A percentile compares a stretch with the other conserved stretches of the same genome.
These are phyloP conservation scores for Fagopyrum homotropicum DNA, from an alignment of 148 eudicot species.

Conservation along the genomic window DNA sequence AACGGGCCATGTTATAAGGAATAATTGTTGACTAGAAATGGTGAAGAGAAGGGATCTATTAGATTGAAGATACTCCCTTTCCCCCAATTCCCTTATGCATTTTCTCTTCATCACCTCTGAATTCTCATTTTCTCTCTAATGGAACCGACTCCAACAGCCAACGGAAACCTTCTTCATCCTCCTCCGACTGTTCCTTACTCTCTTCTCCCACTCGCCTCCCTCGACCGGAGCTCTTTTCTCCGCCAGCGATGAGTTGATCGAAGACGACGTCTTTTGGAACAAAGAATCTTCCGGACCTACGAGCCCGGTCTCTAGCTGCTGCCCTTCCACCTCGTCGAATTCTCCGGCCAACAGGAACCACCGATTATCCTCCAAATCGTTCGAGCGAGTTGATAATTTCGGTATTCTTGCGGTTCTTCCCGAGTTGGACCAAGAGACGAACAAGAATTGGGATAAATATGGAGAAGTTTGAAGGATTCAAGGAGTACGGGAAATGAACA, in stretches of 20 bases:
- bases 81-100: no score
- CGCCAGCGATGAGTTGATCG: conserved; percentile 13
- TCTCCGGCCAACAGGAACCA: neutral
- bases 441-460: neutral
- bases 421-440: conserved; percentile 5
- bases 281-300: conserved; percentile 16
- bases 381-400: conserved; percentile 19
- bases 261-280: conserved; percentile 24
- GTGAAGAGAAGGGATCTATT: neutral
- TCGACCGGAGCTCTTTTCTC: conserved; percentile 11
- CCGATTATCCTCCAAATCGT: conserved; percentile 3
- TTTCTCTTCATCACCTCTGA: neutral
- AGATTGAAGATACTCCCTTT: neutral
- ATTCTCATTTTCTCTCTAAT: neutral
- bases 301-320: conserved; percentile 14
- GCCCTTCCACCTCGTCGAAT: neutral
- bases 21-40: neutral
- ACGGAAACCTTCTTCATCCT: conserved; percentile 12
- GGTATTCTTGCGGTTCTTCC: conserved; percentile 49
- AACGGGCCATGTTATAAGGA: neutral
- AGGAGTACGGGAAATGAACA: no score
- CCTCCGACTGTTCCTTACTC: conserved; percentile 23
- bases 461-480: no score
- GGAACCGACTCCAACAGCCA: conserved; percentile 18
- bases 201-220: conserved; percentile 15